Conservation (phyloP, 73 alveolate species). For the Tetrahymena malaccensis region DNA sequence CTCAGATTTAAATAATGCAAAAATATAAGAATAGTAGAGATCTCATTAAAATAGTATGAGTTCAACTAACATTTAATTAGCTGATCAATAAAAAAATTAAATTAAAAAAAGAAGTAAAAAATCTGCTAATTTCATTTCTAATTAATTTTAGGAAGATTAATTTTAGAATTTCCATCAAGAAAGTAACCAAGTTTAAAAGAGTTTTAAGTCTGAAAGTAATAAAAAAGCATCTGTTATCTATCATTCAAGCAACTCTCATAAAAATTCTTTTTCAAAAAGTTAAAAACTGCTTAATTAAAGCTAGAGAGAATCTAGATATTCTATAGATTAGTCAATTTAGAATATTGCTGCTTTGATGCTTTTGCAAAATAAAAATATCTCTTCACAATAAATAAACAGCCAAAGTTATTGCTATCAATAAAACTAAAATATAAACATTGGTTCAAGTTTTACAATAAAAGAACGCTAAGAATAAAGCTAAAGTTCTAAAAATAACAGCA, state of each 20-base stretch:
- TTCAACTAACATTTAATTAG: neutral
- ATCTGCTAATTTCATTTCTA: neutral
- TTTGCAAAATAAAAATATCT: no score
- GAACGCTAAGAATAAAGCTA: no score
- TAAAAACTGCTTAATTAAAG: neutral
- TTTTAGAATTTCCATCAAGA: neutral
- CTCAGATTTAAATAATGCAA: neutral
- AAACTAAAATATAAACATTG: no score
- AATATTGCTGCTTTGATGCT: neutral
- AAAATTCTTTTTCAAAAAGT: neutral
- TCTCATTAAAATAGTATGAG: no score
- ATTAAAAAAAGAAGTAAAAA: neutral
- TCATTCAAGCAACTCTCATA: neutral
- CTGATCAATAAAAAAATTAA: neutral
- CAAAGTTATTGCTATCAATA: no score
- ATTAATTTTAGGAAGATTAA: neutral
- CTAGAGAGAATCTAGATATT: neutral
- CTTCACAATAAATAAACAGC: neutral
- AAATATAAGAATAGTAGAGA: neutral
- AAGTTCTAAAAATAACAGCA: no score
- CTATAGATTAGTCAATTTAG: neutral
- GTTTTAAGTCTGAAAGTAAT: neutral
- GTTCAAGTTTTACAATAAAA: neutral
- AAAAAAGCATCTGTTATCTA: no score
- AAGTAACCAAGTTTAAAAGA: no score